phyloP scores from a whole-genome alignment of 2,329 filamentous ascomycete species.

The Fusarium redolens region DNA sequence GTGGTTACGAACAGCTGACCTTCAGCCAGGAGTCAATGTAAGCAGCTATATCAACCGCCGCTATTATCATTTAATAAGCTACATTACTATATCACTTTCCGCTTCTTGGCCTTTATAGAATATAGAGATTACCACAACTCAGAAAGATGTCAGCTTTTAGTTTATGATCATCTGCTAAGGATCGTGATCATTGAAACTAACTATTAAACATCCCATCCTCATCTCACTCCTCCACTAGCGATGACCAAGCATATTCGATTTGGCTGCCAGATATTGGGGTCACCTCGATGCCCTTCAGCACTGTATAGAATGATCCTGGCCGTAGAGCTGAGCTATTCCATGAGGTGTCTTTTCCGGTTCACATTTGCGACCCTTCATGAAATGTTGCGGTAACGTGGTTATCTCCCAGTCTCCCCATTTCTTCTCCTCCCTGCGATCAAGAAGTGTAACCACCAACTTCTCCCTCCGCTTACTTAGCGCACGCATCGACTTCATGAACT shows the following conservation, averaged over 20 bases:
- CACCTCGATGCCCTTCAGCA: background rate
- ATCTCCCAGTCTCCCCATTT: slow-evolving; percentile 30
- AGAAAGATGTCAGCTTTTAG: background rate
- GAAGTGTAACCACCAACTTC: too few species aligned
- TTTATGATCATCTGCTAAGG: background rate
- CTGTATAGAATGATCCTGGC: background rate
- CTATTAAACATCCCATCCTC: background rate
- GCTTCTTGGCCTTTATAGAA: background rate
- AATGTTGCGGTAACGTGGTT: rapidly evolving
- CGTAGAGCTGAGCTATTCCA: background rate
- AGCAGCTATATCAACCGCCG: background rate
- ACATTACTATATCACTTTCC: too few species aligned
- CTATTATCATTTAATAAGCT: background rate
- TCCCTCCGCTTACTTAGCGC: too few species aligned
- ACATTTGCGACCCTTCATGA: slow-evolving; percentile 11
- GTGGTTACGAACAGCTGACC: too few species aligned
- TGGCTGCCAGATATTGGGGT: background rate
- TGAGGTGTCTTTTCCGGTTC: background rate
- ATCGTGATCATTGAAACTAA: background rate
- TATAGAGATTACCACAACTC: background rate
- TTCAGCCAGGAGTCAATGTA: too few species aligned
- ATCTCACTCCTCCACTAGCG: background rate
- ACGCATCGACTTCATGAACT: too few species aligned
- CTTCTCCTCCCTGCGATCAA: background rate
- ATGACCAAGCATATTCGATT: background rate